These are phyloP conservation scores for Phialophora macrospora DNA, from an alignment of 2,329 filamentous ascomycete species.

Conservation along the genomic window DNA sequence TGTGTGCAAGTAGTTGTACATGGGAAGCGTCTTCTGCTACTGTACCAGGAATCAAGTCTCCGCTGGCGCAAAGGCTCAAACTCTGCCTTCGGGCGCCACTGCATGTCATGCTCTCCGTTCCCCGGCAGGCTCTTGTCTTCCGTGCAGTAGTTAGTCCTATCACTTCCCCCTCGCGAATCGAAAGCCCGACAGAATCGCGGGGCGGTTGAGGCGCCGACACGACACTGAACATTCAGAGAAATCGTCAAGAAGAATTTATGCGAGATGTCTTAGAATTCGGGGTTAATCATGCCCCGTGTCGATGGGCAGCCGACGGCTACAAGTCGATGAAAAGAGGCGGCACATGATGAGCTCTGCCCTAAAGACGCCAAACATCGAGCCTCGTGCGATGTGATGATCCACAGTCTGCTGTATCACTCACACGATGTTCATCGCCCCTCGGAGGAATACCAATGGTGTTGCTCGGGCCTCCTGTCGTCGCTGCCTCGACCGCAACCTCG, in stretches of 20 bases:
- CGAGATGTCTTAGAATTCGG: background rate
- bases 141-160: background rate
- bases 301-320: background rate
- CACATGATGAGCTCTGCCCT: background rate
- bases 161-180: background rate
- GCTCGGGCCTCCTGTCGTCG: background rate
- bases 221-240: background rate
- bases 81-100: constrained; percentile 21
- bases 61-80: background rate
- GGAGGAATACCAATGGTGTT: background rate
- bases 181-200: background rate
- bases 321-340: background rate
- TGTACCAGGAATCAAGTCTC: background rate
- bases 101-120: constrained; percentile 17
- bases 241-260: background rate
- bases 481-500: background rate
- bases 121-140: constrained; percentile 4
- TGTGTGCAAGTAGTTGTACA: background rate
- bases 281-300: background rate
- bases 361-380: background rate
- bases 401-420: background rate
- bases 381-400: constrained; percentile 5
- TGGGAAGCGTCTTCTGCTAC: background rate
- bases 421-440: background rate
- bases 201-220: background rate